A percentile compares a stretch with the other conserved stretches of the same genome.
These are phyloP conservation scores for Aspergillus sp. DNA, from an alignment of 2,329 filamentous ascomycete species.

Conservation along the genomic window DNA sequence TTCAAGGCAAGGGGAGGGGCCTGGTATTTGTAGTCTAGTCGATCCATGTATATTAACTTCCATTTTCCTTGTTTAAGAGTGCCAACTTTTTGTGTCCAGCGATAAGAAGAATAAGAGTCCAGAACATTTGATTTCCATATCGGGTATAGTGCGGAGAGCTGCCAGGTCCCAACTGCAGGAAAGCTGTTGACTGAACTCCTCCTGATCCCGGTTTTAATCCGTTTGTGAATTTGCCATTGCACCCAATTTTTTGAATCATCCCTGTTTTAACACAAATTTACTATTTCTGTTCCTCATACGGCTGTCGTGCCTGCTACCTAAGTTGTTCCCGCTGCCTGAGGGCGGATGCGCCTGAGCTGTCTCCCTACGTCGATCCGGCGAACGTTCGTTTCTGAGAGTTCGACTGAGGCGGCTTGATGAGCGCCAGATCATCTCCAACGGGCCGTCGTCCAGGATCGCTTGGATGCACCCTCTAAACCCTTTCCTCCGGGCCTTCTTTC, in stretches of 20 bases:
- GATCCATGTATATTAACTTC: slow-evolving; percentile 12
- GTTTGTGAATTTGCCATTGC: slow-evolving; percentile 1
- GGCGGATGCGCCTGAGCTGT: slow-evolving; percentile 32
- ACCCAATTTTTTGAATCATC: not conserved
- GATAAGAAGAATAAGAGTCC: not conserved
- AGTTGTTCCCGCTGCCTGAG: slow-evolving; percentile 10
- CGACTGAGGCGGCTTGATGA: slow-evolving; percentile 39
- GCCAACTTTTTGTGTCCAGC: not conserved
- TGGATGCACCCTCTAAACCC: slow-evolving; percentile 99
- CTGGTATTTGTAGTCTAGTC: not conserved
- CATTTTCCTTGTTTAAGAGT: not conserved
- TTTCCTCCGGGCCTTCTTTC: slow-evolving; percentile 97
- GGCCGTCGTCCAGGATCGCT: slow-evolving; percentile 45
- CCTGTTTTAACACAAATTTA: not conserved
- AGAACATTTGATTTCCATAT: slow-evolving; percentile 21
- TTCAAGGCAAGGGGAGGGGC: not conserved
- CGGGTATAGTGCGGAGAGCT: slow-evolving; percentile 33
- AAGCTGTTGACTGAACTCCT: slow-evolving; percentile 20
- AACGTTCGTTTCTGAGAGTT: slow-evolving; percentile 21
- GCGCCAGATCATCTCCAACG: slow-evolving; percentile 31
- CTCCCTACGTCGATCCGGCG: slow-evolving; percentile 31
- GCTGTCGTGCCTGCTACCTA: slow-evolving; percentile 2
- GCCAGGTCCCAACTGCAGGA: slow-evolving; percentile 27
- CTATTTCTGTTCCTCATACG: not conserved
- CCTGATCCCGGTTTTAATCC: slow-evolving; percentile 5